These are phyloP conservation scores for Flaveria brownii DNA, from an alignment of 129 eudicot genomes.

Conservation along the genomic window DNA sequence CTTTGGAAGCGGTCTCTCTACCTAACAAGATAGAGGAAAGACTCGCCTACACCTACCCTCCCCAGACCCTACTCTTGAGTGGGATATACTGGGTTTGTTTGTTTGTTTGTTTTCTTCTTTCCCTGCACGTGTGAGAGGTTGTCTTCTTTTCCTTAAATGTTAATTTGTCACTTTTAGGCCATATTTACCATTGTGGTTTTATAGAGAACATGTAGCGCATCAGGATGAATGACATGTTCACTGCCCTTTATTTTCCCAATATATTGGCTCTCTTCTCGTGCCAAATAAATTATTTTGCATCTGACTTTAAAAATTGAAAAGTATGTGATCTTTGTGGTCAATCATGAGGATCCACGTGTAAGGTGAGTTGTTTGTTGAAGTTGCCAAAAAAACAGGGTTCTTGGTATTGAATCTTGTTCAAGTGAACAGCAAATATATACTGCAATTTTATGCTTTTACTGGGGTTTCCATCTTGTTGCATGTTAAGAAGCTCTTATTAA, in stretches of 20 bases:
- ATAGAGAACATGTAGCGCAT: background rate
- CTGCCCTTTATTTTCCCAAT: conserved; percentile 4
- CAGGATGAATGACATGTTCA: conserved; percentile 7
- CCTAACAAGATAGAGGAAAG: no score
- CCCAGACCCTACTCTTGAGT: no score
- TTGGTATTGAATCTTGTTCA: background rate
- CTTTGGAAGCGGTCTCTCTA: no score
- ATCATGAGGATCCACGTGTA: background rate
- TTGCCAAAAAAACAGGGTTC: conserved; percentile 13
- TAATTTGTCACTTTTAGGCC: conserved; percentile 9
- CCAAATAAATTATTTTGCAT: background rate
- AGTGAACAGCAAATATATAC: background rate
- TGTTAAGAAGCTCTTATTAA: background rate
- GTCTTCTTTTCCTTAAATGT: conserved; percentile 12
- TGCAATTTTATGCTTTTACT: background rate
- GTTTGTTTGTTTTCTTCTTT: background rate
- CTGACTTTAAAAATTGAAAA: background rate
- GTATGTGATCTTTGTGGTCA: background rate
- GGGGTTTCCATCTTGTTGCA: conserved; percentile 2
- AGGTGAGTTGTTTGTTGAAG: background rate
- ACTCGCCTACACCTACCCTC: no score
- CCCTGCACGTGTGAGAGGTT: background rate
- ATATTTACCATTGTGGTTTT: conserved; percentile 13
- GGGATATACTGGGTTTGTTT: no score
- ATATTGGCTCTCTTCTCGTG: background rate